phyloP scores from a whole-genome alignment of 257 asterid species.

The Jacaranda copaia region DNA sequence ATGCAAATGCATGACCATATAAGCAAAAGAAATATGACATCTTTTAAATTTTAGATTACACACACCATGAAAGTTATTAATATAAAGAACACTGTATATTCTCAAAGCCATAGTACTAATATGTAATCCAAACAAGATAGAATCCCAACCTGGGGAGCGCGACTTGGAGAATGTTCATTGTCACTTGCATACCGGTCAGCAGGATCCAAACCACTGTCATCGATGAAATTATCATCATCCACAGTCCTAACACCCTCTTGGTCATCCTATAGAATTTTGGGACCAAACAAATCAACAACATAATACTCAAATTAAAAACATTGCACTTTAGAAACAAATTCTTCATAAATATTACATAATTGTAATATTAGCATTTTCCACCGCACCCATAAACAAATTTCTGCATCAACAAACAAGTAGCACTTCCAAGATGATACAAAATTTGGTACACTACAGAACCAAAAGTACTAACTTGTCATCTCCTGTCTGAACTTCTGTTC shows the following conservation, averaged over 20 bases:
- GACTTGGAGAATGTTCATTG: slow-evolving; percentile 70
- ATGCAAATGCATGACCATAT: slow-evolving; percentile 11
- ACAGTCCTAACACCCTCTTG: slow-evolving; percentile 65
- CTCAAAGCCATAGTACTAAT: slow-evolving; percentile 15
- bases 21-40: slow-evolving; percentile 6
- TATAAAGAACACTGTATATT: background rate
- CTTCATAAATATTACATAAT: background rate
- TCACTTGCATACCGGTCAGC: slow-evolving; percentile 71
- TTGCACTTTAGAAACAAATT: background rate
- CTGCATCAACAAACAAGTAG: too few species aligned
- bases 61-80: slow-evolving; percentile 3
- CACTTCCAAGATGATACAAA: too few species aligned
- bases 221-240: slow-evolving; percentile 89
- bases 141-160: slow-evolving; percentile 69
- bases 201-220: slow-evolving; percentile 83
- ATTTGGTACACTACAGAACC: too few species aligned
- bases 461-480: too few species aligned
- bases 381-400: too few species aligned
- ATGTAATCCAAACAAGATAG: slow-evolving; percentile 26
- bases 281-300: slow-evolving; percentile 30
- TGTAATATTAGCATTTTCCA: too few species aligned
- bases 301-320: slow-evolving; percentile 14
- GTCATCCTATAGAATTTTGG: slow-evolving; percentile 61
- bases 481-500: too few species aligned
- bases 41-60: background rate